phyloP scores from a whole-genome alignment of 2,329 filamentous ascomycete genomes.

The Aspergillus spinulosporus region DNA sequence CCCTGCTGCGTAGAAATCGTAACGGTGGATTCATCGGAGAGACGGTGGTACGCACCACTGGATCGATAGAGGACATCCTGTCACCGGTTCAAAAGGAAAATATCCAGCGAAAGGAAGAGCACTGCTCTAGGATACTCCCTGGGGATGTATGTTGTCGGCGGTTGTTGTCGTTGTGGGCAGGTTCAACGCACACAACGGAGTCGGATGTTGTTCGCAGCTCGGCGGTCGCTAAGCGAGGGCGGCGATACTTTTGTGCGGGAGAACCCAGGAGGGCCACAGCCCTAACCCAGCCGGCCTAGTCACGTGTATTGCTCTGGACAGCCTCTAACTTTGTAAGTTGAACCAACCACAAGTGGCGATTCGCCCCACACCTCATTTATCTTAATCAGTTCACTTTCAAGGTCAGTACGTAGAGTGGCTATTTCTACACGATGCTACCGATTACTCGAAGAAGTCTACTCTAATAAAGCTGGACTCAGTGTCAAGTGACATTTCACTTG shows the following conservation, averaged over 20 bases:
- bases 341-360: not conserved
- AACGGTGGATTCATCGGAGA: slow-evolving; percentile 9
- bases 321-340: not conserved
- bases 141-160: slow-evolving; percentile 48
- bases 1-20: slow-evolving; percentile 5
- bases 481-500: too few species aligned
- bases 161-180: slow-evolving; percentile 49
- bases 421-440: not conserved
- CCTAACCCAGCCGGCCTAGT: slow-evolving; percentile 36
- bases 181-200: slow-evolving; percentile 46
- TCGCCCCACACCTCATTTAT: not conserved
- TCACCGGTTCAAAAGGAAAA: slow-evolving; percentile 45
- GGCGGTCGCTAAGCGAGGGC: slow-evolving; percentile 42
- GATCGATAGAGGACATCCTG: slow-evolving; percentile 67
- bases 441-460: too few species aligned
- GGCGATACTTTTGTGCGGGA: slow-evolving; percentile 40
- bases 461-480: too few species aligned
- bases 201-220: slow-evolving; percentile 40
- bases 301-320: slow-evolving; percentile 27
- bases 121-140: slow-evolving; percentile 44
- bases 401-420: not conserved
- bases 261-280: slow-evolving; percentile 38
- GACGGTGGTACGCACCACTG: slow-evolving; percentile 57
- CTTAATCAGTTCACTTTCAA: not conserved
- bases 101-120: slow-evolving; percentile 44